Evolutionary conservation across 441 rosid genomes (phyloP).

Genomic region (Adansonia grandidieri): DNA sequence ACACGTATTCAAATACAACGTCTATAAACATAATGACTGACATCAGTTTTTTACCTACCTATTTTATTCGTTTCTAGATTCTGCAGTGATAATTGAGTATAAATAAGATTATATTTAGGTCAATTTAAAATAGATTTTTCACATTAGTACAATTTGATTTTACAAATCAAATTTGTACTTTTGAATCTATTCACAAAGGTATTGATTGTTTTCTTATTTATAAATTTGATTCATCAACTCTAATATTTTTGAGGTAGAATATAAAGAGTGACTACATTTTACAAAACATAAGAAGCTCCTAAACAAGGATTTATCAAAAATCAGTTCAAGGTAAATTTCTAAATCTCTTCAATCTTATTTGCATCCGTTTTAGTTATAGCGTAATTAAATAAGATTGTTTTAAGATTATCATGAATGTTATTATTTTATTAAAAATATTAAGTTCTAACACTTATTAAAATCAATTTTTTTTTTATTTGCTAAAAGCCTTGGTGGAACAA

Average conservation of each 20-base stretch:
- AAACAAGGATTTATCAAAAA: neutral
- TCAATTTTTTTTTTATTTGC: neutral
- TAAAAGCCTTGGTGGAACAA: neutral
- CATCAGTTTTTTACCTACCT: neutral
- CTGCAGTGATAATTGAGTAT: neutral
- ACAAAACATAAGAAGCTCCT: neutral
- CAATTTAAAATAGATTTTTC: neutral
- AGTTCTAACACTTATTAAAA: neutral
- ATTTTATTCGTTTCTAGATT: neutral
- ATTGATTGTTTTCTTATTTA: neutral
- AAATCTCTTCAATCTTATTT: neutral
- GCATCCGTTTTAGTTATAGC: neutral
- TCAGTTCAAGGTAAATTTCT: neutral
- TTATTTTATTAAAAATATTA: neutral
- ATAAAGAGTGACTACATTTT: neutral
- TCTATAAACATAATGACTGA: neutral
- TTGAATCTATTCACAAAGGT: neutral
- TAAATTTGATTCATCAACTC: neutral
- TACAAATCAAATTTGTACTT: neutral
- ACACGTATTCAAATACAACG: neutral
- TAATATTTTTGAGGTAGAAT: neutral
- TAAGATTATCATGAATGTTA: neutral
- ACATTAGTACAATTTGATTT: neutral
- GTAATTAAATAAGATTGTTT: neutral
- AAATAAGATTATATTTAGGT: neutral